phyloP scores from a whole-genome alignment of 805 yeast genomes.

The Kuraishia molischiana region DNA sequence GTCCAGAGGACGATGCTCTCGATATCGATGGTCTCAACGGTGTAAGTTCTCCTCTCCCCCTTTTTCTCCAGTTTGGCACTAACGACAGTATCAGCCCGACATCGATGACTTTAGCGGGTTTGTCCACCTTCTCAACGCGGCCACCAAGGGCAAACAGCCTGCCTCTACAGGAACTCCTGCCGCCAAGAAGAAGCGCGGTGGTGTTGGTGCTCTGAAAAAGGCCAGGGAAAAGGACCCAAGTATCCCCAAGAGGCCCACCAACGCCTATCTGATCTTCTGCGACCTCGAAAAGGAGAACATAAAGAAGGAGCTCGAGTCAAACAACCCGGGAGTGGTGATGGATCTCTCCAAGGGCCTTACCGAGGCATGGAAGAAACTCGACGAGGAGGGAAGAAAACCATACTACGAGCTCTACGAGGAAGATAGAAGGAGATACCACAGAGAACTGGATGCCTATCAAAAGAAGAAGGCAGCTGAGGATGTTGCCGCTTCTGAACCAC shows the following conservation, averaged over 20 bases:
- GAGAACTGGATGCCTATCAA: constrained; percentile 48
- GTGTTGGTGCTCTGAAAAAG: constrained; percentile 17
- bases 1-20: neutral
- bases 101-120: constrained; percentile 10
- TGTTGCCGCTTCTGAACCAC: constrained; percentile 1
- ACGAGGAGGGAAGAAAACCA: constrained; percentile 60
- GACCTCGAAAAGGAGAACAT: constrained; percentile 75
- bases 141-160: constrained; percentile 9
- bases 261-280: constrained; percentile 82
- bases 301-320: constrained; percentile 44
- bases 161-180: constrained; percentile 11
- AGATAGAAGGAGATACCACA: constrained; percentile 65
- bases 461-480: constrained; percentile 7
- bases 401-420: constrained; percentile 69
- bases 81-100: neutral
- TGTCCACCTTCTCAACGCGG: constrained; percentile 12
- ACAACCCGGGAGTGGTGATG: constrained; percentile 36
- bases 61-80: neutral
- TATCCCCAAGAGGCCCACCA: constrained; percentile 82
- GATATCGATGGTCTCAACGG: neutral
- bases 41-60: neutral
- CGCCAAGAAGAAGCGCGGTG: constrained; percentile 19
- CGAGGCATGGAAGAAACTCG: constrained; percentile 76
- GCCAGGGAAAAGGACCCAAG: constrained; percentile 56
- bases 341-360: constrained; percentile 75